Evolutionary conservation across 2,329 filamentous ascomycete genomes (phyloP).

Genomic region (Stachybotrys echinatus): DNA sequence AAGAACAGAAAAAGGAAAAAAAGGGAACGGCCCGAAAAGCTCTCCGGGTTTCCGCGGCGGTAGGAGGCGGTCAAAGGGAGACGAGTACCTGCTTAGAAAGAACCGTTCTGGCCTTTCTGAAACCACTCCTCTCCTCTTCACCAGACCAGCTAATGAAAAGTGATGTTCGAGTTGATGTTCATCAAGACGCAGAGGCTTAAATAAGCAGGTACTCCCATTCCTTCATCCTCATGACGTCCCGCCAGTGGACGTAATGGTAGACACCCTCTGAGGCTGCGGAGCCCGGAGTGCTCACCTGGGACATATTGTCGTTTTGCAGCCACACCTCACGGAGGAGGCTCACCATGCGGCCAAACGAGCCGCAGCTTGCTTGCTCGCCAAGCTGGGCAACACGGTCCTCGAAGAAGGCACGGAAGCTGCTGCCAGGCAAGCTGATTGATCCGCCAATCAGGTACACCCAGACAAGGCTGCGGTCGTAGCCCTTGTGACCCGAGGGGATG

Average conservation of each 20-base stretch:
- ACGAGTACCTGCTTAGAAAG: conserved; percentile 15
- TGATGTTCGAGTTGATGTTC: conserved; percentile 9
- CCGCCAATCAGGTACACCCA: conserved; percentile 93
- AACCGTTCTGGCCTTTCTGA: neutral
- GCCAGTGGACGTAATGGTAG: conserved; percentile 79
- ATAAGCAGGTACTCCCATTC: conserved; percentile 91
- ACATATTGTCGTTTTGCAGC: conserved; percentile 63
- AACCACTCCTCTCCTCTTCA: conserved; percentile 19
- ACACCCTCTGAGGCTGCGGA: conserved; percentile 29
- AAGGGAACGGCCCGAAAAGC: too few species aligned
- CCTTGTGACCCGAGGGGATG: conserved; percentile 74
- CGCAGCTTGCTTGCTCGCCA: conserved; percentile 71
- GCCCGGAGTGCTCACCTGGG: conserved; percentile 27
- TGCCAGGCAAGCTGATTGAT: conserved; percentile 66
- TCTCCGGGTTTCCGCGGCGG: too few species aligned
- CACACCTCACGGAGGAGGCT: conserved; percentile 79
- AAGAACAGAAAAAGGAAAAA: conserved; percentile 16
- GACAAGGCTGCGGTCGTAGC: conserved; percentile 84
- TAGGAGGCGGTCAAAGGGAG: conserved; percentile 12
- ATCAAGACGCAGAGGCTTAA: conserved; percentile 33
- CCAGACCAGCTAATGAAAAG: conserved; percentile 31
- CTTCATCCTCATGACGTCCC: conserved; percentile 87
- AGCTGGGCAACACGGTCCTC: conserved; percentile 68
- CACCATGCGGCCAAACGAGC: conserved; percentile 80
- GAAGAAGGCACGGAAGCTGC: conserved; percentile 73